Evolutionary conservation across 768 basidiomycete genomes (phyloP).

Genomic region (Collybia nuda): DNA sequence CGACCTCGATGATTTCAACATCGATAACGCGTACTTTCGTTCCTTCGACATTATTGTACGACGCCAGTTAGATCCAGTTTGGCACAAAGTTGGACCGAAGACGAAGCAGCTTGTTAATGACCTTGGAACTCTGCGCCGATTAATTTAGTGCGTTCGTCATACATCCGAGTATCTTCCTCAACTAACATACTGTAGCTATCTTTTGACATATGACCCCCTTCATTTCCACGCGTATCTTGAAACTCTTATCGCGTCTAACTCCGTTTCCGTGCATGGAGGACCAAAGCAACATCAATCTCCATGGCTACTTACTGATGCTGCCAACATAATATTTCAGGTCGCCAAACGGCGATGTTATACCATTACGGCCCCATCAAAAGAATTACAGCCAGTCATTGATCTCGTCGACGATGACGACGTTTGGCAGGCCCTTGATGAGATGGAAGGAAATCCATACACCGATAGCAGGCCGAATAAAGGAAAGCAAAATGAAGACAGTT

Average conservation of each 20-base stretch:
- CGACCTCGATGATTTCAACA: slow-evolving; percentile 88
- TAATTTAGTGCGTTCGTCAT: slow-evolving; percentile 64
- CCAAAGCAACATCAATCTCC: slow-evolving; percentile 71
- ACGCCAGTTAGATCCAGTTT: slow-evolving; percentile 86
- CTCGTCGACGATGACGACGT: slow-evolving; percentile 66
- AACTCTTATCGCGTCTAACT: slow-evolving; percentile 68
- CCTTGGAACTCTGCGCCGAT: slow-evolving; percentile 77
- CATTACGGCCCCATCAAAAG: slow-evolving; percentile 29
- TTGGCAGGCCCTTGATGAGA: slow-evolving; percentile 72
- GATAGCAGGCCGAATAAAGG: slow-evolving; percentile 4
- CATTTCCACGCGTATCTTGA: slow-evolving; percentile 92
- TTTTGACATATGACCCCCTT: slow-evolving; percentile 87
- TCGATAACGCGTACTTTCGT: slow-evolving; percentile 92
- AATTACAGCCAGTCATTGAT: slow-evolving; percentile 31
- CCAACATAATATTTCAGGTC: slow-evolving; percentile 78
- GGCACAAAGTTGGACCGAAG: slow-evolving; percentile 94
- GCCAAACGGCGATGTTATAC: slow-evolving; percentile 84
- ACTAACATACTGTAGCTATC: slow-evolving; percentile 50
- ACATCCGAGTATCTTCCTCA: neutral
- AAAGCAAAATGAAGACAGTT: slow-evolving; percentile 28
- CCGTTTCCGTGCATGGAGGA: slow-evolving; percentile 44
- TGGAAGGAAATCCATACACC: slow-evolving; percentile 31
- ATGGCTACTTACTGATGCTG: slow-evolving; percentile 92
- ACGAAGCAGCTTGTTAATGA: slow-evolving; percentile 92
- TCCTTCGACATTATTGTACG: slow-evolving; percentile 90